Percentiles rank a stretch among this genome's conserved stretches.
Evolutionary conservation across 371 early-diverging fungal genomes (phyloP).

Genomic region (Funneliformis caledonium): DNA sequence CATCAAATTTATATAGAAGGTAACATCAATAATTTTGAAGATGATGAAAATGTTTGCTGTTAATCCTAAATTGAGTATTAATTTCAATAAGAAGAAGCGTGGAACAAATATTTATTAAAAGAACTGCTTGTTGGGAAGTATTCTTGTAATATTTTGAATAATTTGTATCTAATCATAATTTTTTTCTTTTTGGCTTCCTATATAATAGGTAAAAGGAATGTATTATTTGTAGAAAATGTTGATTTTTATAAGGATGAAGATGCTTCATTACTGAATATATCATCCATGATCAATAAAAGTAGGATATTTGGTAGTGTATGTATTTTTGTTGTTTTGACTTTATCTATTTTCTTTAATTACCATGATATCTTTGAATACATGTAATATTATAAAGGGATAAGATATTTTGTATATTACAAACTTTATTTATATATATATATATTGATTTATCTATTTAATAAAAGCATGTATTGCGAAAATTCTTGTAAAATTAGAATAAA

Average conservation of each 20-base stretch:
- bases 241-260: neutral
- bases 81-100: neutral
- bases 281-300: neutral
- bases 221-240: neutral
- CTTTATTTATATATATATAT: no score
- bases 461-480: no score
- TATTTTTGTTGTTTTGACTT: neutral
- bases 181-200: neutral
- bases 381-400: no score
- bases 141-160: no score
- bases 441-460: no score
- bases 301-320: neutral
- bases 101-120: neutral
- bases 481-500: no score
- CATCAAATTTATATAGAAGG: slow-evolving; percentile 1
- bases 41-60: neutral
- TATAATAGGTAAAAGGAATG: neutral
- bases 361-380: neutral
- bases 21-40: neutral
- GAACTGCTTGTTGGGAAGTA: no score
- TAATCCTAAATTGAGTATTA: neutral
- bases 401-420: no score
- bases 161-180: neutral
- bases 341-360: neutral
- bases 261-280: neutral